These are phyloP conservation scores for Monosporascus ibericus DNA, from an alignment of 2,329 filamentous ascomycete genomes.

Conservation along the genomic window DNA sequence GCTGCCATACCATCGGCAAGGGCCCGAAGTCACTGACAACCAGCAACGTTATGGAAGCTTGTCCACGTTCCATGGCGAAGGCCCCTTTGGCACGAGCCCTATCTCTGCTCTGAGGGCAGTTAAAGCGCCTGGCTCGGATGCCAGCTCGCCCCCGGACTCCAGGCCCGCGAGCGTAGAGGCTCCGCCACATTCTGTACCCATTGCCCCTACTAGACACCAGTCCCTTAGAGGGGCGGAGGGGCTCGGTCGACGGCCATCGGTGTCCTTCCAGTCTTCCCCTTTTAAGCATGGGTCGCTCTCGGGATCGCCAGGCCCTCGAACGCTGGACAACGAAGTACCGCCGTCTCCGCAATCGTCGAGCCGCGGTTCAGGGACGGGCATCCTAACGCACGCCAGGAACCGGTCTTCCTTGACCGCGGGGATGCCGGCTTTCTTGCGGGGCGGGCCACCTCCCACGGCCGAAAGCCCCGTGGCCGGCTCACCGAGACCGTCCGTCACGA, in stretches of 20 bases:
- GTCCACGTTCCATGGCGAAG: slow-evolving; percentile 83
- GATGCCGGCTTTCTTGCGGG: slow-evolving; percentile 67
- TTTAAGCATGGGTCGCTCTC: slow-evolving; percentile 97
- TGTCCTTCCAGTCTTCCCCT: slow-evolving; percentile 72
- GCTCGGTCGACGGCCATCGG: slow-evolving; percentile 64
- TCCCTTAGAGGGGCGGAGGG: slow-evolving; percentile 43
- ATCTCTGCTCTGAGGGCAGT: slow-evolving; percentile 75
- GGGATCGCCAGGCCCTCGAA: slow-evolving; percentile 63
- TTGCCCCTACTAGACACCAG: slow-evolving; percentile 30
- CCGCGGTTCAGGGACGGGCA: slow-evolving; percentile 41
- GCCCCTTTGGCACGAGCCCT: slow-evolving; percentile 72
- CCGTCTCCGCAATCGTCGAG: slow-evolving; percentile 50
- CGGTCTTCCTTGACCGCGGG: slow-evolving; percentile 68
- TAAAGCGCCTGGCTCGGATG: slow-evolving; percentile 53
- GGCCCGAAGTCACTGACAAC: slow-evolving; percentile 46
- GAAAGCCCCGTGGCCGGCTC: slow-evolving; percentile 67
- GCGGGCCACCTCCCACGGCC: slow-evolving; percentile 54
- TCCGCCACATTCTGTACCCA: slow-evolving; percentile 49
- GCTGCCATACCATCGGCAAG: slow-evolving; percentile 58
- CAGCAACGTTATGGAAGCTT: slow-evolving; percentile 84
- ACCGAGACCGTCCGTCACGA: slow-evolving; percentile 71
- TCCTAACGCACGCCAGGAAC: slow-evolving; percentile 56
- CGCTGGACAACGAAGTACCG: slow-evolving; percentile 44
- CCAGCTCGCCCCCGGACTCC: slow-evolving; percentile 52
- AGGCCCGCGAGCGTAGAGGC: slow-evolving; percentile 38